phyloP scores from a whole-genome alignment of 371 early-diverging fungal genomes.

The Mucor plumbeus region DNA sequence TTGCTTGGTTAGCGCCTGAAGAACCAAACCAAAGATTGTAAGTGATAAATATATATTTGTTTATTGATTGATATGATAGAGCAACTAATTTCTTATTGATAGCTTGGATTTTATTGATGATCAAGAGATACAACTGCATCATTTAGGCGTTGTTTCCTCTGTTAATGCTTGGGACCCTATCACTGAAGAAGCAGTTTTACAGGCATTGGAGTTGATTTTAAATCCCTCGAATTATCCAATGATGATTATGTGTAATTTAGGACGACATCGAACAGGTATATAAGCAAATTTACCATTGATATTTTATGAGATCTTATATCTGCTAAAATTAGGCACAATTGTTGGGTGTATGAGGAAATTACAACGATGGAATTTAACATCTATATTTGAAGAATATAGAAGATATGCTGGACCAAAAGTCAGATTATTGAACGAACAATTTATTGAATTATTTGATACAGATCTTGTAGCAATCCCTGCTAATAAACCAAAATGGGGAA shows the following conservation, averaged over 20 bases:
- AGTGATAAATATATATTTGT: background rate
- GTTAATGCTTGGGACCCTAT: conserved; percentile 96
- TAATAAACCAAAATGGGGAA: conserved; percentile 77
- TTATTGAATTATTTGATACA: conserved; percentile 95
- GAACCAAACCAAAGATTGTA: conserved; percentile 94
- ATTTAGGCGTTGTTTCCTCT: conserved; percentile 77
- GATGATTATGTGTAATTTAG: conserved; percentile 97
- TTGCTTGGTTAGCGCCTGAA: conserved; percentile 94
- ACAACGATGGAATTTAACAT: conserved; percentile 96
- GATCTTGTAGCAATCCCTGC: conserved; percentile 88
- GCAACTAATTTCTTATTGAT: background rate
- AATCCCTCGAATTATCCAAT: conserved; percentile 92
- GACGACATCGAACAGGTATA: conserved; percentile 93
- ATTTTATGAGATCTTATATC: no score
- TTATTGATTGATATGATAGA: background rate
- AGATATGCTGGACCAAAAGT: conserved; percentile 97
- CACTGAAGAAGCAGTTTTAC: conserved; percentile 94
- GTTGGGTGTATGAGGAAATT: conserved; percentile 96
- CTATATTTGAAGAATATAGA: conserved; percentile 97
- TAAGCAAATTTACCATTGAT: no score
- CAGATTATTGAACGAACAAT: conserved; percentile 89
- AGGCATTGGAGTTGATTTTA: conserved; percentile 86
- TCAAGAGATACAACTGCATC: conserved; percentile 92
- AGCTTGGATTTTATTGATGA: conserved; percentile 96
- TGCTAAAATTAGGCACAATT: conserved; percentile 77